Evolutionary conservation across 192 early-diverging fungal genomes (phyloP), one percentile per base, ranked within the genome.

Genomic region (Thoreauomyces humboldtii): DNA sequence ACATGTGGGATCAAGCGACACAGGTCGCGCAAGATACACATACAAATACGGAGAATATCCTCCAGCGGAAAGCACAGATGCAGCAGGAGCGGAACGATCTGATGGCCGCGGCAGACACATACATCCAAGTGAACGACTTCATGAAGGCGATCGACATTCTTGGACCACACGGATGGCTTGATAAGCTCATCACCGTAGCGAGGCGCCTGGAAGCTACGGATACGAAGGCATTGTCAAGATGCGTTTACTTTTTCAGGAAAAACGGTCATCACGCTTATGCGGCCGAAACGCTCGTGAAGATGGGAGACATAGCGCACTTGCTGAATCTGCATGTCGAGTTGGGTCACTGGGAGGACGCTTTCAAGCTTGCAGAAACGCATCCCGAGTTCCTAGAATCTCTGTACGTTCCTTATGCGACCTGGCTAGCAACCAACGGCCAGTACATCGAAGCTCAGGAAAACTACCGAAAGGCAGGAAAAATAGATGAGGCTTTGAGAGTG

Each of bases 1-100:
- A 79, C 45, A 77, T 83, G 76, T 86, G 79, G 81, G 81, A 81
- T 25, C 66, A 76, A 17, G 84, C 84, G 2, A 81, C 79, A 2
- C 67, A 77, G 53, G 28, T 84, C 32, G 84, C 84, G 1, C 52
- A 73, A 29, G 79, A 84, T 44, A 71, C 71, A 4, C 59, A 81
- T 53, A 59, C 58, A 31, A 69, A 74, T 50, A 70, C 64, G 0
- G 71, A 73, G 14, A 67, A 46, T 19, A 84, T 86, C 32, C 61
- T 86, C 1, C 78, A 80, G 24, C 42, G 68, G n/a, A 86, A 86
- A 51, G 84, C 84, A 9, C 73, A 79, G 55, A 82, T 70, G 56
- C 84, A 84, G 52, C 66, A 73, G 25, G 76, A 78, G 46, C 63
- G 72, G 25, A 84, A 86, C 48, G 81, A 86, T 42, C 64, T 76